Conservation (phyloP, 352 stramenopile species). For the Plasmopara viticola region DNA sequence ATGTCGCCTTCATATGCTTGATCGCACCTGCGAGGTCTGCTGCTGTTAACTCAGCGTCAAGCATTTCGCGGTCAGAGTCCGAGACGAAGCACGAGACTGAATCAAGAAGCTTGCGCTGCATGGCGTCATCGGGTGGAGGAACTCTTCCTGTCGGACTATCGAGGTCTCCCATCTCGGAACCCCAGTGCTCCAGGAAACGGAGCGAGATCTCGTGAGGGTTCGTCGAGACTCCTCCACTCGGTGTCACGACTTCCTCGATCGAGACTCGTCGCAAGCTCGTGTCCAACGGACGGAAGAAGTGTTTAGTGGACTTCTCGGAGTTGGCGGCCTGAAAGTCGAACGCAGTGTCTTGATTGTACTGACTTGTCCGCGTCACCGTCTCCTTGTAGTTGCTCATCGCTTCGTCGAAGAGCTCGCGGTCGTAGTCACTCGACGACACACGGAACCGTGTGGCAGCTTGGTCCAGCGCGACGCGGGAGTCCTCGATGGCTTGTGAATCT, state of each 20-base stretch:
- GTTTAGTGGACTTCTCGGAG: not conserved
- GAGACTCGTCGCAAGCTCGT: not conserved
- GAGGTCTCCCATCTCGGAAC: no score
- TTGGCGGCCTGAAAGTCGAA: slow-evolving; percentile 1
- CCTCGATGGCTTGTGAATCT: not conserved
- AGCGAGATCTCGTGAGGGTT: not conserved
- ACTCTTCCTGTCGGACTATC: not conserved
- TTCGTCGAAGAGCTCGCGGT: not conserved
- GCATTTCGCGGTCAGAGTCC: not conserved
- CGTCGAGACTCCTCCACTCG: not conserved
- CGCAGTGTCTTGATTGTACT: not conserved
- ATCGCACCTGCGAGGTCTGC: not conserved
- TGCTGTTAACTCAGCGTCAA: not conserved
- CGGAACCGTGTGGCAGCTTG: not conserved
- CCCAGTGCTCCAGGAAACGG: not conserved
- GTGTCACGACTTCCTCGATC: not conserved
- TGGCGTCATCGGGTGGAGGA: not conserved
- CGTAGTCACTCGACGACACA: not conserved
- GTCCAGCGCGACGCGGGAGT: not conserved
- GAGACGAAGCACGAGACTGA: no score
- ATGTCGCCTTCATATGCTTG: not conserved
- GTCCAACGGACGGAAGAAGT: not conserved
- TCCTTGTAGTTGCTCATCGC: not conserved
- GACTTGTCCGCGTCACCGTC: slow-evolving; percentile 1
- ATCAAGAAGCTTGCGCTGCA: not conserved